Conservation (phyloP, 2,329 filamentous ascomycete species). For the Exophiala viscosa region DNA sequence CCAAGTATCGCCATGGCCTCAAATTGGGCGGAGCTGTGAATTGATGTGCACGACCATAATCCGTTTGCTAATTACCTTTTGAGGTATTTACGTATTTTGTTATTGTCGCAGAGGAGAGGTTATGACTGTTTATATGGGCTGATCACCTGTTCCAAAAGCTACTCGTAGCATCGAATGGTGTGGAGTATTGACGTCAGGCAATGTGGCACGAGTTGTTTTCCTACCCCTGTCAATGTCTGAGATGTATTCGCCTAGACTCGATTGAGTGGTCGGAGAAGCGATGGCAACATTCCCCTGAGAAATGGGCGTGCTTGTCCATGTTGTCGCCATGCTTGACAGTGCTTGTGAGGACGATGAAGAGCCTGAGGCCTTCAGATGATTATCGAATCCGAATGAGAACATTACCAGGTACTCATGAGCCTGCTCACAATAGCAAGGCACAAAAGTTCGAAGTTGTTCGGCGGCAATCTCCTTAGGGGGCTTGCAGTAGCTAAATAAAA, state of each 20-base stretch:
- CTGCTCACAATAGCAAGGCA: no score
- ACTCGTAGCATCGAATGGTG: no score
- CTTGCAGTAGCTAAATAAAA: background rate
- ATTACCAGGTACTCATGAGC: no score
- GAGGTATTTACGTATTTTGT: no score
- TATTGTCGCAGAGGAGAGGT: no score
- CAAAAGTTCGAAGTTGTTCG: background rate
- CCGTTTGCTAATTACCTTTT: no score
- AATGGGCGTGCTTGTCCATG: background rate
- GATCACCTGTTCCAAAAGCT: no score
- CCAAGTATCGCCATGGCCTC: no score
- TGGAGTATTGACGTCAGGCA: background rate
- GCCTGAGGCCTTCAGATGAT: background rate
- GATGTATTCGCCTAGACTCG: background rate
- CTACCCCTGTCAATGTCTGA: slow-evolving; percentile 3
- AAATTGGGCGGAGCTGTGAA: no score
- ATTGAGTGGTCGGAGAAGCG: background rate
- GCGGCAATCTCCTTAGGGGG: background rate
- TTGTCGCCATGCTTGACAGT: background rate
- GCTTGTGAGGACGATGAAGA: background rate
- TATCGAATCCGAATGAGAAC: no score
- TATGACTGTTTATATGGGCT: no score
- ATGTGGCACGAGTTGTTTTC: background rate
- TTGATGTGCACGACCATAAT: no score
- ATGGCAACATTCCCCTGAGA: background rate